Evolutionary conservation across 768 basidiomycete species (phyloP), one percentile per base, ranked within the genome.

Genomic region (Calocybe cyanea): DNA sequence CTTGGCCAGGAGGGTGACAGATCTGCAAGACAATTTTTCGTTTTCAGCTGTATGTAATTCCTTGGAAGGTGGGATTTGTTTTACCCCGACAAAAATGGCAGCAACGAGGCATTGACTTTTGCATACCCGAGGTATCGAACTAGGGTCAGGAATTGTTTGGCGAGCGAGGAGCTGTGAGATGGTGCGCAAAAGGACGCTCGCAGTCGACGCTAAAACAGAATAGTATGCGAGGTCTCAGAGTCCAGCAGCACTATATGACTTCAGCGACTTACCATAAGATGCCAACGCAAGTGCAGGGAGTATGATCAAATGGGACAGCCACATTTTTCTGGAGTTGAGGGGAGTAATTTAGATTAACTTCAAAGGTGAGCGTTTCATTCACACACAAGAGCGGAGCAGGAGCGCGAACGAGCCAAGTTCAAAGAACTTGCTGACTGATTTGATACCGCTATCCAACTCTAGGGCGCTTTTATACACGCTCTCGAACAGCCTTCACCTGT

Each of bases 91-190:
- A 10, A 15, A 41, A 1, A 50, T 45, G 20, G 40, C 39, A 9
- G 49, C 2, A 8, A 0, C 18, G 1, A 21, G 14, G 20, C 51
- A 52, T 23, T 32, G 32, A 17, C 3, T 38, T 17, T 28, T 35
- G 20, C 51, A 52, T 38, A 11, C 30, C 4, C 46, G n/a, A 1
- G 53, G 50, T 11, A 54, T 51, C 0, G 28, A 30, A 18, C 17
- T 48, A 3, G 53, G 53, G 24, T 54, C 50, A 1, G 51, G 28
- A 7, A 8, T 17, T 11, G 44, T 20, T 23, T 54, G 53, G 14
- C 53, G 50, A 8, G 38, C 13, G 8, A 51, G 25, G 13, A 54
- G 44, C 28, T 49, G 43, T 28, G 48, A 46, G 14, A 49, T 40
- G 35, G 14, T 50, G 11, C 41, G 44, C 35, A 38, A 24, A 36